phyloP scores from a whole-genome alignment of 257 asterid species.

The Petunia secreta region DNA sequence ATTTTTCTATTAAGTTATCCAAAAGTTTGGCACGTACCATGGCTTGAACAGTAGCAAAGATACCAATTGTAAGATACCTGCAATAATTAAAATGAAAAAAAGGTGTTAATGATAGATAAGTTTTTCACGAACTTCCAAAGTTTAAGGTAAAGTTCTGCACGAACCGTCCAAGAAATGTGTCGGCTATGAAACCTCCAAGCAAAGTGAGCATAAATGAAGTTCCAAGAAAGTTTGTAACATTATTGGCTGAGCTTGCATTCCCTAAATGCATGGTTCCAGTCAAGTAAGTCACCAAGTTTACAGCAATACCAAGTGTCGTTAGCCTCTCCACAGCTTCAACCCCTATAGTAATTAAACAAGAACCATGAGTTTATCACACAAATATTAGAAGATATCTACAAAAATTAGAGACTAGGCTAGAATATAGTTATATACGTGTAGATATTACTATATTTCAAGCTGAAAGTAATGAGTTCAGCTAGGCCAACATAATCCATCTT shows the following conservation, averaged over 20 bases:
- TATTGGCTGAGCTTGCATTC: constrained; percentile 73
- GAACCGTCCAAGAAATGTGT: constrained; percentile 81
- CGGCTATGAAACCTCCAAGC: constrained; percentile 89
- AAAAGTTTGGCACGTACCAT: constrained; percentile 41
- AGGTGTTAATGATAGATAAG: neutral
- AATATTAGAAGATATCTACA: neutral
- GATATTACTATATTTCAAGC: neutral
- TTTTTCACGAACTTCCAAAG: neutral
- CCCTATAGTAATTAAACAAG: constrained; percentile 34
- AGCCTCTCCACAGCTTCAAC: constrained; percentile 78
- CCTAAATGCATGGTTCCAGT: constrained; percentile 92
- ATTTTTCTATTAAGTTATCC: neutral
- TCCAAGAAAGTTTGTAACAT: constrained; percentile 83
- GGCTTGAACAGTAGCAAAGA: constrained; percentile 80
- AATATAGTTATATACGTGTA: neutral
- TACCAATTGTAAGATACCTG: constrained; percentile 79
- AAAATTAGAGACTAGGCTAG: no score
- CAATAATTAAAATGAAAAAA: neutral
- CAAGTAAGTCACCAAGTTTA: constrained; percentile 77
- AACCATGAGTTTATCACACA: neutral
- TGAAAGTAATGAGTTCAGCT: neutral
- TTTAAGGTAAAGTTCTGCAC: neutral
- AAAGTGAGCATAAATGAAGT: constrained; percentile 82
- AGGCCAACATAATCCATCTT: no score
- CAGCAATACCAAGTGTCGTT: constrained; percentile 88